Evolutionary conservation across 1,284 basidiomycete species (phyloP).

Genomic region (Melampsora medusae): DNA sequence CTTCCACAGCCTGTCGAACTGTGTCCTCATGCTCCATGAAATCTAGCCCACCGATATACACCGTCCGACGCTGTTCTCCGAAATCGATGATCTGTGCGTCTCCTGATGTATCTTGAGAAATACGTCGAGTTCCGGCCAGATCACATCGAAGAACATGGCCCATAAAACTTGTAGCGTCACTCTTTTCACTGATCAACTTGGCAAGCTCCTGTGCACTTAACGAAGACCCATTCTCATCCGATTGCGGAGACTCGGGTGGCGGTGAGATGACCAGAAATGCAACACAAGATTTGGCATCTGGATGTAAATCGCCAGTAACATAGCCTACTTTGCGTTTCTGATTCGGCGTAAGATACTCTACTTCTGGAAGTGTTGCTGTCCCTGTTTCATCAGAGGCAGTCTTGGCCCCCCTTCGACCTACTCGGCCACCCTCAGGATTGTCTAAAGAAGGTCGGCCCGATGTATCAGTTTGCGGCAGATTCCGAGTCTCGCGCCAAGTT

Average conservation of each 20-base stretch:
- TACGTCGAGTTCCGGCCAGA: conserved; percentile 8
- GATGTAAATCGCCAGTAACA: conserved; percentile 34
- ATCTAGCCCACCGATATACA: conserved; percentile 41
- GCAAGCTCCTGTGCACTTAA: conserved; percentile 11
- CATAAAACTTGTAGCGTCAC: conserved; percentile 38
- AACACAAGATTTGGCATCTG: conserved; percentile 37
- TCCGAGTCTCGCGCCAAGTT: conserved; percentile 27
- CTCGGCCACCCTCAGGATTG: conserved; percentile 19
- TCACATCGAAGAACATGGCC: conserved; percentile 36
- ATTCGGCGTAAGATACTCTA: conserved; percentile 18
- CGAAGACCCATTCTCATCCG: background rate
- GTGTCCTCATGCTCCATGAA: conserved; percentile 39
- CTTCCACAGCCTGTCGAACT: conserved; percentile 35
- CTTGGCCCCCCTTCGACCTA: conserved; percentile 34
- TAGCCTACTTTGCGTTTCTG: conserved; percentile 40
- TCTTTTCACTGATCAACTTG: conserved; percentile 22
- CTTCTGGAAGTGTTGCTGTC: background rate
- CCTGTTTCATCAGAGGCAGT: background rate
- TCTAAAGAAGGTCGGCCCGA: conserved; percentile 5
- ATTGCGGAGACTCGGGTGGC: background rate
- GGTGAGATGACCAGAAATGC: conserved; percentile 26
- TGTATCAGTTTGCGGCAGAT: background rate
- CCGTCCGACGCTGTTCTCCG: conserved; percentile 21
- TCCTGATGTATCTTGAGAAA: background rate
- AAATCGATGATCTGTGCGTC: conserved; percentile 7